A percentile compares a stretch with the other conserved stretches of the same genome.
Evolutionary conservation across 139 green algal genomes (phyloP).

Genomic region (Picochlorum sp.): DNA sequence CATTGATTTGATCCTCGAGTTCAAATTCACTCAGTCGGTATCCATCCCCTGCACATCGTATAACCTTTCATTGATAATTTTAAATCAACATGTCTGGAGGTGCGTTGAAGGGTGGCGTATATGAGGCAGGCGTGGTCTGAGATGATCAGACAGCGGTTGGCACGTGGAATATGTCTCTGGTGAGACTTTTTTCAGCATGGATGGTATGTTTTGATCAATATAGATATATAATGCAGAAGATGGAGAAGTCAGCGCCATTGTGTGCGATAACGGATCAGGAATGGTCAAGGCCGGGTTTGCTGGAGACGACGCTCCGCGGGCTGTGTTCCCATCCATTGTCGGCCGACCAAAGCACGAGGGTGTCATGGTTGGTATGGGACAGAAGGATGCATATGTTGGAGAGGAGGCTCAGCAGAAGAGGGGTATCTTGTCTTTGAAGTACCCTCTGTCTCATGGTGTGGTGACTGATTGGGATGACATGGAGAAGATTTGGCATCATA

Average conservation of each 20-base stretch:
- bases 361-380: conserved; percentile 90
- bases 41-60: too few species aligned
- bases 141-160: conserved; percentile 1
- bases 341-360: conserved; percentile 88
- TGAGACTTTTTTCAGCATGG: not conserved
- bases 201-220: not conserved
- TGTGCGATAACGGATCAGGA: conserved; percentile 97
- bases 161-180: not conserved
- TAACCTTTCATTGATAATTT: not conserved
- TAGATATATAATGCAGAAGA: conserved; percentile 59
- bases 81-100: not conserved
- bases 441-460: conserved; percentile 96
- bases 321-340: conserved; percentile 96
- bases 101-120: not conserved
- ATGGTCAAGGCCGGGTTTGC: conserved; percentile 97
- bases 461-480: conserved; percentile 99
- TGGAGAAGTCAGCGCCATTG: conserved; percentile 81
- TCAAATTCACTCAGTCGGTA: too few species aligned
- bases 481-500: conserved; percentile 99
- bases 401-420: conserved; percentile 97
- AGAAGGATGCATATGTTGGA: conserved; percentile 96
- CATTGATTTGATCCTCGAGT: too few species aligned
- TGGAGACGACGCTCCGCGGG: conserved; percentile 90
- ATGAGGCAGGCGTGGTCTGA: not conserved
- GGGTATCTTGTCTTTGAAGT: conserved; percentile 94